Conservation (phyloP, 2,329 filamentous ascomycete species). For the Colletotrichum sidae region DNA sequence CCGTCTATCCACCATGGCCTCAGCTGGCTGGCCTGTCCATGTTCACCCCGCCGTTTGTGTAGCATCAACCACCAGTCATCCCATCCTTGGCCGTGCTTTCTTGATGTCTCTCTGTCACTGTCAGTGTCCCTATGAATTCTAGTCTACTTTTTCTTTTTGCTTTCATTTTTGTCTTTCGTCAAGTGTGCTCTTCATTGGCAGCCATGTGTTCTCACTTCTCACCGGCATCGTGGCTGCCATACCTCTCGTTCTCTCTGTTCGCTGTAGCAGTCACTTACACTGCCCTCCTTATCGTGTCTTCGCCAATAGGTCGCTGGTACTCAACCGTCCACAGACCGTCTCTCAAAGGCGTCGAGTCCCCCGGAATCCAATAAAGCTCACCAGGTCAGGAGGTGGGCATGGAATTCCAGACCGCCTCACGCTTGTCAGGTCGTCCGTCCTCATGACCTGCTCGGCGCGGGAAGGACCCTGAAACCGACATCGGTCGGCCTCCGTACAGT, state of each 20-base stretch:
- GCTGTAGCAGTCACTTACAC: no score
- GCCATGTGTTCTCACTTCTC: constrained; percentile 3
- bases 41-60: constrained; percentile 36
- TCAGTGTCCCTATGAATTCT: background rate
- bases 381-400: constrained; percentile 20
- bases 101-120: constrained; percentile 10
- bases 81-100: constrained; percentile 17
- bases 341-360: background rate
- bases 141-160: background rate
- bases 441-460: constrained; percentile 30
- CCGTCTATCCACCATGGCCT: constrained; percentile 5
- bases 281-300: no score
- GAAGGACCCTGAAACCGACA: constrained; percentile 36
- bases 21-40: constrained; percentile 30
- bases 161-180: background rate
- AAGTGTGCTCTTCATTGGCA: constrained; percentile 1
- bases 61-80: constrained; percentile 28
- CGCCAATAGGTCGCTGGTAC: no score
- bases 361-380: constrained; percentile 8
- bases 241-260: background rate
- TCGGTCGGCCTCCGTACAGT: constrained; percentile 24
- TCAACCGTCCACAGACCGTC: no score
- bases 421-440: constrained; percentile 32
- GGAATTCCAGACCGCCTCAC: constrained; percentile 33
- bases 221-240: constrained; percentile 11